Evolutionary conservation across 306 rosid species (phyloP).

Genomic region (Malus domestica): ASM211411v1 NC_041795.1:6883501-6884000

Average conservation of each 20-base stretch:
- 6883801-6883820: slow-evolving; percentile 49
- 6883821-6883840: slow-evolving; percentile 2
- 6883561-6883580: slow-evolving; percentile 9
- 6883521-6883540: not conserved
- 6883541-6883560: not conserved
- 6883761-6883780: slow-evolving; percentile 48
- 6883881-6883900: not conserved
- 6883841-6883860: not conserved
- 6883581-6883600: slow-evolving; percentile 2
- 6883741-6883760: slow-evolving; percentile 59
- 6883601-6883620: not conserved
- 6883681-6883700: slow-evolving; percentile 50
- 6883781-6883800: slow-evolving; percentile 73
- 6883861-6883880: not conserved
- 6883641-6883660: not conserved
- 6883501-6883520: not conserved
- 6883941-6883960: slow-evolving; percentile 82
- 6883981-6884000: slow-evolving; percentile 16
- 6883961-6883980: slow-evolving; percentile 46
- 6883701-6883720: slow-evolving; percentile 48
- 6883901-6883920: slow-evolving; percentile 12
- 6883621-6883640: not conserved
- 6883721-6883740: slow-evolving; percentile 53
- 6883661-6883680: slow-evolving; percentile 79
- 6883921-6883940: slow-evolving; percentile 74